Conservation (phyloP, 352 stramenopile species). For the Globisporangium orthogonon region DNA sequence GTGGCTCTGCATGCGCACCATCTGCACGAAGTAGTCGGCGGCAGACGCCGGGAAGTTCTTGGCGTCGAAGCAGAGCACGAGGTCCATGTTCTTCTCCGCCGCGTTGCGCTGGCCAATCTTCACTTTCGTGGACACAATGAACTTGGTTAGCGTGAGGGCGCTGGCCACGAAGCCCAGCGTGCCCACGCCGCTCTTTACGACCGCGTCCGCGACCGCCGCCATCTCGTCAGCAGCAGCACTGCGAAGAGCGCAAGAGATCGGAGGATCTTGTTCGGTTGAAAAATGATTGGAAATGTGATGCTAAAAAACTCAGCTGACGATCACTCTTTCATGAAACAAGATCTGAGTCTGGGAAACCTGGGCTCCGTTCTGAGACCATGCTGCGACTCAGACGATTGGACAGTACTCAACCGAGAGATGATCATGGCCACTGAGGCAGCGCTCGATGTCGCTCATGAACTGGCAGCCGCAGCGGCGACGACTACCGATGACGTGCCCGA, state of each 20-base stretch:
- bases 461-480: too few relatives aligned
- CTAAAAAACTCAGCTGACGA: neutral
- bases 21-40: slow-evolving; percentile 64
- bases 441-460: too few relatives aligned
- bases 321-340: neutral
- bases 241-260: neutral
- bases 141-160: slow-evolving; percentile 74
- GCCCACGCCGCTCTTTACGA: slow-evolving; percentile 67
- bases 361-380: neutral
- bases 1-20: slow-evolving; percentile 55
- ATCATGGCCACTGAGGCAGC: too few relatives aligned
- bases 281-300: neutral
- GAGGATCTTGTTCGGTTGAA: too few relatives aligned
- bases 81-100: slow-evolving; percentile 56
- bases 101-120: slow-evolving; percentile 45
- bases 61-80: slow-evolving; percentile 67
- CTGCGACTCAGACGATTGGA: too few relatives aligned
- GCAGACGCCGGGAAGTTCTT: slow-evolving; percentile 41
- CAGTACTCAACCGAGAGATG: too few relatives aligned
- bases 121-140: slow-evolving; percentile 67
- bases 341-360: neutral
- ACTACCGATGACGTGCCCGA: neutral
- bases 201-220: slow-evolving; percentile 43
- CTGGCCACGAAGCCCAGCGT: slow-evolving; percentile 68
- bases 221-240: slow-evolving; percentile 16